Percentiles rank a stretch among this genome's conserved stretches.
Conservation (phyloP, 2,329 filamentous ascomycete genomes). For the Colletotrichum sp. region DNA sequence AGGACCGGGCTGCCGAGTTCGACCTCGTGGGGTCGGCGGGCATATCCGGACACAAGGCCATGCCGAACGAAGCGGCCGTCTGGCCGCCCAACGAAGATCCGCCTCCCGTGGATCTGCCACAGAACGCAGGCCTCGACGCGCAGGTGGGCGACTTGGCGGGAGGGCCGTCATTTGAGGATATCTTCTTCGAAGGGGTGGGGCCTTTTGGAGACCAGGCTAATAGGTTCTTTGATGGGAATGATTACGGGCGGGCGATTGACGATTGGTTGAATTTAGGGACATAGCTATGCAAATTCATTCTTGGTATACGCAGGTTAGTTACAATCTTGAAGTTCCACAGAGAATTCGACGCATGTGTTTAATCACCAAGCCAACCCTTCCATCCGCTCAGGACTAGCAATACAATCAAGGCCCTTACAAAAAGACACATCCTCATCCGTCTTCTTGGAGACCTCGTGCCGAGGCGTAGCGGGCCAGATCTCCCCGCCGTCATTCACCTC, state of each 20-base stretch:
- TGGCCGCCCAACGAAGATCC: conserved; percentile 36
- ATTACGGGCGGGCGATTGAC: conserved; percentile 38
- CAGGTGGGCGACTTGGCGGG: background rate
- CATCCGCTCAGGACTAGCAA: background rate
- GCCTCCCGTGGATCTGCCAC: background rate
- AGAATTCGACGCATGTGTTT: rapidly evolving
- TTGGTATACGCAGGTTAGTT: background rate
- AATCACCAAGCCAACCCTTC: background rate
- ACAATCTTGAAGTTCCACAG: background rate
- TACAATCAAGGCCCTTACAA: background rate
- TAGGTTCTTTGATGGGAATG: conserved; percentile 36
- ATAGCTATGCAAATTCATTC: background rate
- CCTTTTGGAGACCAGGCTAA: conserved; percentile 27
- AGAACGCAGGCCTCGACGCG: background rate
- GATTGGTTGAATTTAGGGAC: conserved; percentile 32
- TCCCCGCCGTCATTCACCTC: background rate
- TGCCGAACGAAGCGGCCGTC: conserved; percentile 35
- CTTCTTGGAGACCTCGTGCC: background rate
- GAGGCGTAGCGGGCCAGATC: background rate
- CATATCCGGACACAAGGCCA: conserved; percentile 41
- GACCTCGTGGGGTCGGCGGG: conserved; percentile 41
- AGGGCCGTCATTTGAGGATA: conserved; percentile 19
- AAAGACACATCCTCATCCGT: background rate
- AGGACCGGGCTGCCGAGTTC: conserved; percentile 32
- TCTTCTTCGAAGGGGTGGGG: conserved; percentile 26